phyloP scores from a whole-genome alignment of 2,329 filamentous ascomycete species.

The Paradendryphiella salina region DNA sequence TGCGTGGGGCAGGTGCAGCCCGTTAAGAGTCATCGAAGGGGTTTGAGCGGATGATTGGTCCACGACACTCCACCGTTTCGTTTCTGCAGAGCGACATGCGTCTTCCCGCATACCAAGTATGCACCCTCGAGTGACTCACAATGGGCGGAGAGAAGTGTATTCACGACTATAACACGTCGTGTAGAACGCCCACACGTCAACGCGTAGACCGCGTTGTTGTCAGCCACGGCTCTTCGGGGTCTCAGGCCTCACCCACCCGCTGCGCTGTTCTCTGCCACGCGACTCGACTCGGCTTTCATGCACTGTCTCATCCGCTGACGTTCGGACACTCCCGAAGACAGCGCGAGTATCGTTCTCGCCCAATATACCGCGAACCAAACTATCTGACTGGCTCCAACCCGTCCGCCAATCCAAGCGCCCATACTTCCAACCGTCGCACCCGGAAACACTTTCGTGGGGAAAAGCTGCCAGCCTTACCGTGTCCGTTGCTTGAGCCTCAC shows the following conservation, averaged over 20 bases:
- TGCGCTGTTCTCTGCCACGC: slow-evolving; percentile 15
- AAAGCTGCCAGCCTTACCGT: slow-evolving; percentile 18
- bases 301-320: slow-evolving; percentile 12
- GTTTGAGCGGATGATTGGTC: slow-evolving; percentile 33
- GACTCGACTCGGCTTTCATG: slow-evolving; percentile 3
- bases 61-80: slow-evolving; percentile 39
- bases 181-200: slow-evolving; percentile 28
- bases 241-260: slow-evolving; percentile 34
- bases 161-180: slow-evolving; percentile 48
- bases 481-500: slow-evolving; percentile 37
- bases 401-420: slow-evolving; percentile 39
- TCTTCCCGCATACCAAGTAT: slow-evolving; percentile 25
- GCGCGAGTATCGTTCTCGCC: slow-evolving; percentile 21
- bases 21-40: slow-evolving; percentile 40
- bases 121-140: slow-evolving; percentile 43
- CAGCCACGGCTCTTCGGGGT: slow-evolving; percentile 31
- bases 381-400: slow-evolving; percentile 28
- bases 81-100: slow-evolving; percentile 35
- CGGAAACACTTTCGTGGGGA: slow-evolving; percentile 32
- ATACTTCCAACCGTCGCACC: slow-evolving; percentile 32
- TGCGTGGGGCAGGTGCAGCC: slow-evolving; percentile 25
- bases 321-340: slow-evolving; percentile 27
- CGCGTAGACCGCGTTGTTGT: slow-evolving; percentile 42
- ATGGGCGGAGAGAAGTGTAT: slow-evolving; percentile 30
- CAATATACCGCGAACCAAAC: slow-evolving; percentile 10